Conservation (phyloP, 495 filamentous ascomycete species). For the Penicillium subrubescens region DNA sequence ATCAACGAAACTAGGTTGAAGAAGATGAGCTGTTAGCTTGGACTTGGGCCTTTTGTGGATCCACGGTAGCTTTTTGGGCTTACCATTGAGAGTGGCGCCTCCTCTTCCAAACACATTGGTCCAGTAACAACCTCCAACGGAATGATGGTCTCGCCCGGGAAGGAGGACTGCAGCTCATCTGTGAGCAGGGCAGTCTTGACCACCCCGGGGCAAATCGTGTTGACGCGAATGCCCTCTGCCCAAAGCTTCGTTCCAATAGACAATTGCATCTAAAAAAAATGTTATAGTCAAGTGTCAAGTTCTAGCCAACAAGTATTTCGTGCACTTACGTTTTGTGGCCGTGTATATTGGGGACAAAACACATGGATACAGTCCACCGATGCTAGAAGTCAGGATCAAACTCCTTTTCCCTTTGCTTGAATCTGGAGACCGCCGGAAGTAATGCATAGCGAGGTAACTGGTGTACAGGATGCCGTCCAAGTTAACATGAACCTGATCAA, state of each 20-base stretch:
- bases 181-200: background rate
- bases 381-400: constrained; percentile 28
- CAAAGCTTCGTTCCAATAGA: constrained; percentile 21
- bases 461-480: constrained; percentile 25
- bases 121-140: background rate
- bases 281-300: background rate
- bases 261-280: constrained; percentile 12
- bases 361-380: constrained; percentile 22
- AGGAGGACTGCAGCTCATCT: background rate
- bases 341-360: constrained; percentile 23
- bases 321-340: constrained; percentile 18
- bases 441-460: constrained; percentile 27
- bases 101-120: background rate
- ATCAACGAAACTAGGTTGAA: background rate
- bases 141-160: background rate
- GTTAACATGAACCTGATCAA: constrained; percentile 21
- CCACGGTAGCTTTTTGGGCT: background rate
- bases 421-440: constrained; percentile 25
- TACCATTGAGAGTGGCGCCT: background rate
- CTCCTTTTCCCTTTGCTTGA: constrained; percentile 12
- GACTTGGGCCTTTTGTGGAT: background rate
- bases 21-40: background rate
- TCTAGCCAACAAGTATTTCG: background rate
- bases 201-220: constrained; percentile 21
- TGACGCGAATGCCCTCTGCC: constrained; percentile 21